Percentiles rank a stretch among this genome's conserved stretches.
phyloP scores from a whole-genome alignment of 108 stramenopile species.

The Fistulifera pelliculosa region DNA sequence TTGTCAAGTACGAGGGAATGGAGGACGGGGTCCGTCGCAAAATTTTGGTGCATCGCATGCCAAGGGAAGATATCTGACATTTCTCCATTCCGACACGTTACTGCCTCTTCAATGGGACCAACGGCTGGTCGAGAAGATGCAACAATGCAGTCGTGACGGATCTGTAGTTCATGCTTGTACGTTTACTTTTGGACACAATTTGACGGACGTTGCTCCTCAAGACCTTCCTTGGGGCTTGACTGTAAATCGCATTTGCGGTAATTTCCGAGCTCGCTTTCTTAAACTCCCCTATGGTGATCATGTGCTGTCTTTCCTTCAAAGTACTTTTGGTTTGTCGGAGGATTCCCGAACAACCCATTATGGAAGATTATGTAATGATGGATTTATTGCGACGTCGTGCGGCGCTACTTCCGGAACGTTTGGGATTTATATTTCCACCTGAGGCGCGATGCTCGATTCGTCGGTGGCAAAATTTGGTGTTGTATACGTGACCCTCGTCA shows the following conservation, averaged over 20 bases:
- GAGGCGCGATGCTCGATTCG: constrained; percentile 62
- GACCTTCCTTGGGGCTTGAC: constrained; percentile 31
- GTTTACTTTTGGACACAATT: constrained; percentile 70
- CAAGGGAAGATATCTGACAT: constrained; percentile 48
- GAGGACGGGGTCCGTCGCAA: constrained; percentile 71
- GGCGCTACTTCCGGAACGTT: constrained; percentile 21
- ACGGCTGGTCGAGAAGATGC: constrained; percentile 12
- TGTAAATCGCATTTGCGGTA: constrained; percentile 4
- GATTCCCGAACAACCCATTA: constrained; percentile 72
- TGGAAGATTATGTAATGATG: constrained; percentile 87
- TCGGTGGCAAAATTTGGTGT: constrained; percentile 80
- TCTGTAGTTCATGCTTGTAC: constrained; percentile 38
- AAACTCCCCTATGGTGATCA: constrained; percentile 86
- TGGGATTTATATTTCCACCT: constrained; percentile 30
- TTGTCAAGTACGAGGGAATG: not conserved
- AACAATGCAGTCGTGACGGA: not conserved
- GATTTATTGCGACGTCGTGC: constrained; percentile 49
- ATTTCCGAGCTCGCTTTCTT: constrained; percentile 38
- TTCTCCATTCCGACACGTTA: constrained; percentile 74
- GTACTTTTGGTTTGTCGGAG: constrained; percentile 65
- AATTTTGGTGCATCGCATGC: constrained; percentile 65
- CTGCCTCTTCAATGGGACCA: constrained; percentile 50
- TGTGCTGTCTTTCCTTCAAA: constrained; percentile 54
- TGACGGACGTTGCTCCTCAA: constrained; percentile 49
- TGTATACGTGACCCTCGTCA: constrained; percentile 51